These are phyloP conservation scores for Pontederia paniculata DNA, from an alignment of 176 grass and related monocot species.

Conservation along the genomic window DNA sequence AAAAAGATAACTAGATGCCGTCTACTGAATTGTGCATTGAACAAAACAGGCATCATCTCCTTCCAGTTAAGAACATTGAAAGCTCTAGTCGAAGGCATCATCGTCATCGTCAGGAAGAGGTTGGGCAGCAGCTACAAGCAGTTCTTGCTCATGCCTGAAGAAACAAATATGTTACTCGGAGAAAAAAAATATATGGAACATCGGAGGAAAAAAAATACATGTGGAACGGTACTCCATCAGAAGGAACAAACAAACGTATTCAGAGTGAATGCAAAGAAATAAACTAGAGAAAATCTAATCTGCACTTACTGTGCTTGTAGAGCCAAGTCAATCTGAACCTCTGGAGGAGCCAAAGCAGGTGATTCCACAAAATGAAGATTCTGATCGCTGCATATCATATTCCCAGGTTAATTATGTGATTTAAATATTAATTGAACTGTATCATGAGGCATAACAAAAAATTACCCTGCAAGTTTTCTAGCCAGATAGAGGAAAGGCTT, in stretches of 20 bases:
- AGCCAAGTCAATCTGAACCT: slow-evolving; percentile 15
- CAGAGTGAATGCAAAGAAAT: not conserved
- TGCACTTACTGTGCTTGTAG: slow-evolving; percentile 7
- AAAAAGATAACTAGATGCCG: no score
- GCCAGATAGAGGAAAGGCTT: slow-evolving; percentile 19
- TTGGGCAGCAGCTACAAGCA: slow-evolving; percentile 19
- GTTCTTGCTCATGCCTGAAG: slow-evolving; percentile 20
- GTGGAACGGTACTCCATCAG: not conserved
- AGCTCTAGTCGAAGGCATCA: slow-evolving; percentile 9
- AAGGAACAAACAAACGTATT: not conserved
- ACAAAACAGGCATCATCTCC: no score
- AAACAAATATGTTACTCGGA: not conserved
- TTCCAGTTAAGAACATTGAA: no score
- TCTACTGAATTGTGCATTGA: no score
- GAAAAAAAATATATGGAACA: not conserved
- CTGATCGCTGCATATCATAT: slow-evolving; percentile 8
- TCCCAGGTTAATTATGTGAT: not conserved
- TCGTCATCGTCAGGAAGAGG: slow-evolving; percentile 32
- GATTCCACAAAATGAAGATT: slow-evolving; percentile 19
- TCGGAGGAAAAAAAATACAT: no score
- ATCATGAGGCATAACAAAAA: not conserved
- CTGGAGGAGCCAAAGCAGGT: slow-evolving; percentile 14
- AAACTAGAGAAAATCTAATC: not conserved
- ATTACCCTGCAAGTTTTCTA: slow-evolving; percentile 16
- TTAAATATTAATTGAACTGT: not conserved